Conservation (phyloP, 805 yeast genomes). For the Grigorovia yakushimaensis region DNA sequence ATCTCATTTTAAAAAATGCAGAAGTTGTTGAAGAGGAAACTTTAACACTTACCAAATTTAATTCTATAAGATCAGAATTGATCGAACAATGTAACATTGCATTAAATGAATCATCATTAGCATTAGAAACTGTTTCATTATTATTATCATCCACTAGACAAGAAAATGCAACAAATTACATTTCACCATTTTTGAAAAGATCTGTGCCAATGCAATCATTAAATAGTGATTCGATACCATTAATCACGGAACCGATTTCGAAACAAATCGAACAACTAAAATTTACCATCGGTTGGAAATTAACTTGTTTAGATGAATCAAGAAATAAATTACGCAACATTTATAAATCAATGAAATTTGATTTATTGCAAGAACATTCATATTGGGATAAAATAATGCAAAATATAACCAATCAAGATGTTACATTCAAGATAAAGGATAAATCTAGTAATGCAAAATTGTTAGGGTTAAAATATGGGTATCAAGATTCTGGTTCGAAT, state of each 20-base stretch:
- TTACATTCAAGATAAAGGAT: constrained; percentile 54
- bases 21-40: too few relatives aligned
- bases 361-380: constrained; percentile 47
- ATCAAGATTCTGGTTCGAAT: constrained; percentile 80
- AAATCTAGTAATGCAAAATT: constrained; percentile 41
- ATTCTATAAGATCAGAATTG: constrained; percentile 42
- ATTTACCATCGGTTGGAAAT: constrained; percentile 65
- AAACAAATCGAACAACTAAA: constrained; percentile 21
- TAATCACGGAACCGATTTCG: constrained; percentile 11
- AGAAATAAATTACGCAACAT: constrained; percentile 42
- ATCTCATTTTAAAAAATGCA: too few relatives aligned
- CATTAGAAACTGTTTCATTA: constrained; percentile 79
- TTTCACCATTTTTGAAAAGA: constrained; percentile 74
- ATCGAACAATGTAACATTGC: constrained; percentile 51
- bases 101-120: constrained; percentile 77
- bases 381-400: constrained; percentile 42
- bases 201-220: constrained; percentile 69
- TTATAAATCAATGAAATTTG: constrained; percentile 40
- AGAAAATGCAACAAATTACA: constrained; percentile 75
- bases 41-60: not conserved
- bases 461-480: constrained; percentile 82
- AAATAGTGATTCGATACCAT: constrained; percentile 33
- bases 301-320: constrained; percentile 54
- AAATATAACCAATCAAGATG: constrained; percentile 18
- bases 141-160: constrained; percentile 74